These are phyloP conservation scores for Cucumis sativus DNA, from an alignment of 306 rosid genomes.

Conservation along the genomic window Cucumber_9930_V3 NC_026661.2:5422001-5422500, in stretches of 20 bases:
- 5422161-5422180: constrained; percentile 55
- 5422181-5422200: constrained; percentile 28
- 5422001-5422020: constrained; percentile 45
- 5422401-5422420: not conserved
- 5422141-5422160: not conserved
- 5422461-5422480: too few relatives aligned
- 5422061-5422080: constrained; percentile 5
- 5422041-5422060: not conserved
- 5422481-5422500: too few relatives aligned
- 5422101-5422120: constrained; percentile 56
- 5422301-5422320: not conserved
- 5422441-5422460: constrained; percentile 14
- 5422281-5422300: constrained; percentile 15
- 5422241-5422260: constrained; percentile 53
- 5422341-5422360: not conserved
- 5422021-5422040: constrained; percentile 21
- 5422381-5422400: not conserved
- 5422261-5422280: constrained; percentile 18
- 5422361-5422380: not conserved
- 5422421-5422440: constrained; percentile 24
- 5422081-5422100: constrained; percentile 37
- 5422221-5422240: constrained; percentile 76
- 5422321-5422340: not conserved
- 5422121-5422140: constrained; percentile 21
- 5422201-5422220: constrained; percentile 55